Conservation (phyloP, 768 basidiomycete genomes). For the Tubosaeta sp. region DNA sequence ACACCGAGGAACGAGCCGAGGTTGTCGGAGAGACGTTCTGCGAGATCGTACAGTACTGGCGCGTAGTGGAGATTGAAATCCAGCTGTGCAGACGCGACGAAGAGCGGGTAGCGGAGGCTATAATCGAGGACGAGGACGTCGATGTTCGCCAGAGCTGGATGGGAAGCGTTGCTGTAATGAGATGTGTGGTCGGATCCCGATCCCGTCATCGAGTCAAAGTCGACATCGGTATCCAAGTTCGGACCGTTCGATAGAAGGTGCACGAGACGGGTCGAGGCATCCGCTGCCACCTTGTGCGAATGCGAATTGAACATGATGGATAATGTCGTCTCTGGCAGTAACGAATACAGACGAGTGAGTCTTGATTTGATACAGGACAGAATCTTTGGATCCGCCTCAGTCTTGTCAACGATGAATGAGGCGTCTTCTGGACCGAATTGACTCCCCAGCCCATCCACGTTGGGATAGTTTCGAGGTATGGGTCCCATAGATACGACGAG, state of each 20-base stretch:
- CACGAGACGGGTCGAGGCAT: constrained; percentile 14
- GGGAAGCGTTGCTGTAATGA: constrained; percentile 13
- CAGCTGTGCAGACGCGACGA: constrained; percentile 16
- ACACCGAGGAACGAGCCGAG: constrained; percentile 43
- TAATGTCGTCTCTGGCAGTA: constrained; percentile 2
- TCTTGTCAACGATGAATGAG: constrained; percentile 2
- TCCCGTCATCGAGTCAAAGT: constrained; percentile 9
- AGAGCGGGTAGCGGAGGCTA: constrained; percentile 46
- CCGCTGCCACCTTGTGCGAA: background rate
- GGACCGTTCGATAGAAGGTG: constrained; percentile 15
- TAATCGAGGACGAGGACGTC: constrained; percentile 52
- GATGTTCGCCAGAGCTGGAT: constrained; percentile 23
- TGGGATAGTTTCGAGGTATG: constrained; percentile 11
- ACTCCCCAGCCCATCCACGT: background rate
- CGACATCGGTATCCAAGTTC: background rate
- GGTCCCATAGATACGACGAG: constrained; percentile 36
- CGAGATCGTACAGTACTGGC: constrained; percentile 37
- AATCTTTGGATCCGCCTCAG: constrained; percentile 9
- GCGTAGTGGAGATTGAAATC: constrained; percentile 40
- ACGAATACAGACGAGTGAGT: constrained; percentile 12
- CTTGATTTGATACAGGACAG: constrained; percentile 20
- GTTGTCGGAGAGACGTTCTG: constrained; percentile 32
- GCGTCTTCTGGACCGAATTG: background rate
- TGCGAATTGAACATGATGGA: constrained; percentile 9
- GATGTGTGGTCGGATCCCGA: constrained; percentile 10